phyloP scores from a whole-genome alignment of 179 eudicot species.

The Amaranthus tricolor region DNA sequence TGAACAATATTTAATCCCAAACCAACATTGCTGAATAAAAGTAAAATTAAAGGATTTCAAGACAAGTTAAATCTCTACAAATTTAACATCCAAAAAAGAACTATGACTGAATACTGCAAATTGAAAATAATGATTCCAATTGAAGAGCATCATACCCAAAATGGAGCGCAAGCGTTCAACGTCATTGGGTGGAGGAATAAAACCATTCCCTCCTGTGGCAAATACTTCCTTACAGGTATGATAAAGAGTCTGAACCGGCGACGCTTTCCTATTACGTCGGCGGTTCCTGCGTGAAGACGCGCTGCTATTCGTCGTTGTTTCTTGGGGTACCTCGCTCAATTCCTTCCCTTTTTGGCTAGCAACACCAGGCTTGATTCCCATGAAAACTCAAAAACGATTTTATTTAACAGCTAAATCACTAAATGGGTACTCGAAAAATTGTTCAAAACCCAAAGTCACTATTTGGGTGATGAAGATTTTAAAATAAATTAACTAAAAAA shows the following conservation, averaged over 20 bases:
- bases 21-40: no score
- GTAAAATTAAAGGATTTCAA: no score
- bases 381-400: slow-evolving; percentile 17
- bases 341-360: slow-evolving; percentile 29
- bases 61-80: no score
- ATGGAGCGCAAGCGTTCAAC: slow-evolving; percentile 51
- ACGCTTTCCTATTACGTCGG: slow-evolving; percentile 35
- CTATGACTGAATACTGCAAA: no score
- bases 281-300: slow-evolving; percentile 34
- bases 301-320: slow-evolving; percentile 29
- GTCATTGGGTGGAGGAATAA: slow-evolving; percentile 51
- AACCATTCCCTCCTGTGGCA: slow-evolving; percentile 54
- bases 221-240: slow-evolving; percentile 63
- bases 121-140: no score
- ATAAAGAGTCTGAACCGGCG: slow-evolving; percentile 57
- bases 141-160: slow-evolving; percentile 47
- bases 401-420: background rate
- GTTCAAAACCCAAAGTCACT: background rate
- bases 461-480: no score
- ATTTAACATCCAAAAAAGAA: no score
- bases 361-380: slow-evolving; percentile 49
- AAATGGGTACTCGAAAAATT: background rate
- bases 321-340: slow-evolving; percentile 19
- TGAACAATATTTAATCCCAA: no score
- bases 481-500: background rate